Evolutionary conservation across 108 stramenopile genomes (phyloP).

Genomic region (Nannochloropsis granulata): DNA sequence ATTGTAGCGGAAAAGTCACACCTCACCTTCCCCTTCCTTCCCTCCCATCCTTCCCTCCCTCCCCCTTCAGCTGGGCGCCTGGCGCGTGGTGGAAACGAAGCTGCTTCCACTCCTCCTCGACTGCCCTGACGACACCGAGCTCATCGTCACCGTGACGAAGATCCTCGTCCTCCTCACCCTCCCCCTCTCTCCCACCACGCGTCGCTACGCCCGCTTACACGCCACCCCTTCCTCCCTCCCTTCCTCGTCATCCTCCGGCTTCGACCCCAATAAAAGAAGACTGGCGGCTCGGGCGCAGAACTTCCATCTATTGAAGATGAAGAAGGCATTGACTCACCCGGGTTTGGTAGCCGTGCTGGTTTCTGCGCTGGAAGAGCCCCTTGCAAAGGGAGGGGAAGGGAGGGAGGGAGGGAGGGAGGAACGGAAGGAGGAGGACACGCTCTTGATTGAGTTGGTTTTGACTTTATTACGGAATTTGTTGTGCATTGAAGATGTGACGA

Average conservation of each 20-base stretch:
- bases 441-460: constrained; percentile 21
- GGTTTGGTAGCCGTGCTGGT: constrained; percentile 13
- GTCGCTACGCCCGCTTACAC: constrained; percentile 7
- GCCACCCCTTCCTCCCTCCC: not conserved
- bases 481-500: constrained; percentile 7
- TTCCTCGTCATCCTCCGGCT: not conserved
- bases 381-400: not conserved
- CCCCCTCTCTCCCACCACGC: constrained; percentile 11
- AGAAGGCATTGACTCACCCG: constrained; percentile 23
- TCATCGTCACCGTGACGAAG: constrained; percentile 17
- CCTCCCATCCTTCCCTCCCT: not conserved
- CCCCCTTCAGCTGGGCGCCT: constrained; percentile 7
- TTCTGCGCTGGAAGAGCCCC: constrained; percentile 24
- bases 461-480: constrained; percentile 27
- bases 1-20: no score
- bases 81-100: constrained; percentile 23
- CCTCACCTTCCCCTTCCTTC: not conserved
- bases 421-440: constrained; percentile 23
- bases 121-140: constrained; percentile 19
- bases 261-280: not conserved
- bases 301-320: constrained; percentile 11
- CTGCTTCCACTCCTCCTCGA: constrained; percentile 26
- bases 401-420: not conserved
- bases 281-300: not conserved
- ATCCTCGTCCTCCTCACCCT: constrained; percentile 25